Base-by-base conservation (phyloP, 352 stramenopile genomes). In the Detonula confervacea region DNA sequence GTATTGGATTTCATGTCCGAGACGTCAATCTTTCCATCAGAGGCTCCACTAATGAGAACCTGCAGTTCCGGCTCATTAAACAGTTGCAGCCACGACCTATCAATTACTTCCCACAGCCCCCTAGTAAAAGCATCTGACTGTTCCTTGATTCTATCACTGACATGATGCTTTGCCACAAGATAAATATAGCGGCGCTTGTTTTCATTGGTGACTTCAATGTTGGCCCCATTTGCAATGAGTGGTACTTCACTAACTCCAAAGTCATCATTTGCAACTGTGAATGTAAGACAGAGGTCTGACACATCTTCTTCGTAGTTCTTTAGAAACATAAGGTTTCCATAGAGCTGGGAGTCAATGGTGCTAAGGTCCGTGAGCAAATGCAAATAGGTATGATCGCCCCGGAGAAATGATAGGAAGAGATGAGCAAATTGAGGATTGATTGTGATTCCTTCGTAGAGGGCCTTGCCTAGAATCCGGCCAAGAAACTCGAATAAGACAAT, bases 31-130 rank as follows among this genome's bases (percentile, higher is more conserved):
- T 94, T 95, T 22, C 93, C 96, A 56, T 96, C 92, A n/a, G 90
- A 93, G 24, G 96, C 93, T 16, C 96, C 96, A 59, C 93, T 97
- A 54, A 98, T 98, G 24, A 98, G 87, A 63, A 97, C 93, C 83
- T 98, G 96, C 4, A 98, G 85, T 81, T 98, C 97, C 1, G 96
- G 95, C 74, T 98, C 94, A 57, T 98, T 98, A 84, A 99, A 99
- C 67, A 98, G 92, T 73, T 94, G 87, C 6, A 98, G 88, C 95
- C 95, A 98, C 5, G 84, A 88, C 30, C 91, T 80, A 71, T 98
- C 92, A 65, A 99, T 97, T 25, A 98, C 93, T 61, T 98, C 94
- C 49, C 90, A 95, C 4, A 99, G 73, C 1, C 97, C 97, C 20
- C 91, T 79, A 4, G 95, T 93, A 70, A 99, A 98, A 2, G 96